Percentiles rank a stretch among this genome's conserved stretches.
These are phyloP conservation scores for Aspergillus terreus DNA, from an alignment of 2,329 filamentous ascomycete species.

Conservation along the genomic window DNA sequence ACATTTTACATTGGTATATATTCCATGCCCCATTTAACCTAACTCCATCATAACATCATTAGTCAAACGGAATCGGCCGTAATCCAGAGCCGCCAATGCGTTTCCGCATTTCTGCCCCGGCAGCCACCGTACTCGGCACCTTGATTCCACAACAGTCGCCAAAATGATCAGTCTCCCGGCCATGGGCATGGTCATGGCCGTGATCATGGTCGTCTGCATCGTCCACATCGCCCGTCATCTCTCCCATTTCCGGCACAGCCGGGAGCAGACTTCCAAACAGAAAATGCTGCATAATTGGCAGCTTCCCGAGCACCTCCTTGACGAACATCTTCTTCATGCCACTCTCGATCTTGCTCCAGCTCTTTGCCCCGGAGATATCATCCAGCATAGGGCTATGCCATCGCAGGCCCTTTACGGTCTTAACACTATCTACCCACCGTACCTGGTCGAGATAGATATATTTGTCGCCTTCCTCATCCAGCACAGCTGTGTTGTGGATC, in stretches of 20 bases:
- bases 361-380: slow-evolving; percentile 87
- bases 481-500: slow-evolving; percentile 81
- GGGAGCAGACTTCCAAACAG: slow-evolving; percentile 83
- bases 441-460: slow-evolving; percentile 93
- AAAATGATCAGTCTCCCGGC: slow-evolving; percentile 60
- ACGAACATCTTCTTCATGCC: slow-evolving; percentile 98
- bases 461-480: slow-evolving; percentile 80
- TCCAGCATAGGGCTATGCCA: slow-evolving; percentile 99
- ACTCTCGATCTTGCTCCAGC: slow-evolving; percentile 86
- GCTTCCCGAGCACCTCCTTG: slow-evolving; percentile 83
- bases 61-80: slow-evolving; percentile 47
- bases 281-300: slow-evolving; percentile 99
- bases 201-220: slow-evolving; percentile 58
- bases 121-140: slow-evolving; percentile 89
- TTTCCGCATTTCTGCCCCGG: slow-evolving; percentile 84
- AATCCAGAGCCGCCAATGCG: slow-evolving; percentile 64
- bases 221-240: slow-evolving; percentile 45
- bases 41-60: slow-evolving; percentile 10
- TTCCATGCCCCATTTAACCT: not conserved
- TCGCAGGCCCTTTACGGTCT: slow-evolving; percentile 87
- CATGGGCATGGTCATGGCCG: slow-evolving; percentile 67
- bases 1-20: not conserved
- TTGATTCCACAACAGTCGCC: slow-evolving; percentile 98
- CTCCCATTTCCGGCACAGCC: slow-evolving; percentile 73
- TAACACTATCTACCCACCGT: slow-evolving; percentile 89